phyloP scores from a whole-genome alignment of 768 basidiomycete genomes.

The Psilocybe cubensis region DNA sequence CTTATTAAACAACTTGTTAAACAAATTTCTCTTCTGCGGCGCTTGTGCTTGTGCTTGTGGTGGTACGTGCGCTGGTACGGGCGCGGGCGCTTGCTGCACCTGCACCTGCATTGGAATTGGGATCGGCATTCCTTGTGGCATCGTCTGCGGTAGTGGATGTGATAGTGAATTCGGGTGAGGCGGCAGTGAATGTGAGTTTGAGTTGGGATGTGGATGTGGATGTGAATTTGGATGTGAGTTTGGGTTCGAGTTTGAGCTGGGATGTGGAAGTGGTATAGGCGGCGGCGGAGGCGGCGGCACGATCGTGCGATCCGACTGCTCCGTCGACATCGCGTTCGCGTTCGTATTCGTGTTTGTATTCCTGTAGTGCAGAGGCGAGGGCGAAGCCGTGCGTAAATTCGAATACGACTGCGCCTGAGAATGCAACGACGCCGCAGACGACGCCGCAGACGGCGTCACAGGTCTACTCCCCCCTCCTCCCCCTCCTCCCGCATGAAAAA shows the following conservation, averaged over 20 bases:
- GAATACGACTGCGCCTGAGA: constrained; percentile 22
- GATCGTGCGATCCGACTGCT: no score
- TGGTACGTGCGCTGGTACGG: constrained; percentile 9
- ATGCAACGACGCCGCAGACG: constrained; percentile 31
- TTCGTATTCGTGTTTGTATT: no score
- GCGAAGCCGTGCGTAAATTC: constrained; percentile 3
- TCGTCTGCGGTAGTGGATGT: neutral
- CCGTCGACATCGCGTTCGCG: no score
- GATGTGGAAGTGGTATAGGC: neutral
- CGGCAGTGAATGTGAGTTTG: constrained; percentile 8
- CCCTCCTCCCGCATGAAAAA: constrained; percentile 2
- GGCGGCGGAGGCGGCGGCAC: no score
- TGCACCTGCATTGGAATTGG: constrained; percentile 22
- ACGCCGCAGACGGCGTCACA: constrained; percentile 26
- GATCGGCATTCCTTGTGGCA: neutral
- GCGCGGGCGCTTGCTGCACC: no score
- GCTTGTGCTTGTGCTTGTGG: constrained; percentile 27
- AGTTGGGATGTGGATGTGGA: no score
- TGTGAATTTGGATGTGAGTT: no score
- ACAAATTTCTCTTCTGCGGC: constrained; percentile 59
- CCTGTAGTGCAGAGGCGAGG: neutral
- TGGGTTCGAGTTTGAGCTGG: no score
- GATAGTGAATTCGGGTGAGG: neutral
- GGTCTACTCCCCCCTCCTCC: constrained; percentile 11
- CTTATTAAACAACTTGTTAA: constrained; percentile 74